These are phyloP conservation scores for Lachnellula occidentalis DNA, from an alignment of 2,329 filamentous ascomycete species.

Conservation along the genomic window DNA sequence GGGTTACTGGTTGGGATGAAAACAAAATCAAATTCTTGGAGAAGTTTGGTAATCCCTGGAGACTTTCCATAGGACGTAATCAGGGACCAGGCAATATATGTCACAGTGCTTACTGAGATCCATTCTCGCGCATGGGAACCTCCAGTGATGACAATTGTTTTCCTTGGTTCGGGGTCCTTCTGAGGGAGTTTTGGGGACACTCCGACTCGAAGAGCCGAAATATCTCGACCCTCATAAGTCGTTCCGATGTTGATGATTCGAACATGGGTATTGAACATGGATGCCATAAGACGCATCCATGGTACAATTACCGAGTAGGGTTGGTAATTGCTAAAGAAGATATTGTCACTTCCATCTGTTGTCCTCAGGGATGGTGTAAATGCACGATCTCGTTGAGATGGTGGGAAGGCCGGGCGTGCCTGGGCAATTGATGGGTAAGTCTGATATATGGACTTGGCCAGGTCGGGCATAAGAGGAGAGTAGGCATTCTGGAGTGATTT, in stretches of 20 bases:
- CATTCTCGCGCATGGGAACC: constrained; percentile 94
- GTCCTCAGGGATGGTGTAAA: constrained; percentile 30
- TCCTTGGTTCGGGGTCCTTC: constrained; percentile 46
- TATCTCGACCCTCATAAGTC: constrained; percentile 83
- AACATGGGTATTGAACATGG: constrained; percentile 82
- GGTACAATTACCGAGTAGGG: constrained; percentile 70
- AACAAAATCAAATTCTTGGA: constrained; percentile 81
- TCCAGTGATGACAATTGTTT: constrained; percentile 76
- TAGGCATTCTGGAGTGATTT: constrained; percentile 65
- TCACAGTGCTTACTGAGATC: constrained; percentile 89
- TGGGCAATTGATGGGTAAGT: constrained; percentile 51
- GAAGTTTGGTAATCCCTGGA: constrained; percentile 65
- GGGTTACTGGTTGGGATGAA: constrained; percentile 88
- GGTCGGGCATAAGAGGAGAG: constrained; percentile 70
- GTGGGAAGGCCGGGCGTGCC: constrained; percentile 15
- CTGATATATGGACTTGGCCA: constrained; percentile 70
- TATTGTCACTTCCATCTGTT: constrained; percentile 48
- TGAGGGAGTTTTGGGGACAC: constrained; percentile 45
- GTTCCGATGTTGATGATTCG: constrained; percentile 70
- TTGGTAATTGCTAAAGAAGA: constrained; percentile 93
- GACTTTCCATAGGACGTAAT: constrained; percentile 76
- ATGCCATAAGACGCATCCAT: constrained; percentile 87
- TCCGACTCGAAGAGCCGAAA: constrained; percentile 74
- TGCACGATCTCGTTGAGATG: constrained; percentile 19
- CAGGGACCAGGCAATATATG: constrained; percentile 83